phyloP scores from a whole-genome alignment of 2,329 filamentous ascomycete genomes.

The Elsinoe perseae region DNA sequence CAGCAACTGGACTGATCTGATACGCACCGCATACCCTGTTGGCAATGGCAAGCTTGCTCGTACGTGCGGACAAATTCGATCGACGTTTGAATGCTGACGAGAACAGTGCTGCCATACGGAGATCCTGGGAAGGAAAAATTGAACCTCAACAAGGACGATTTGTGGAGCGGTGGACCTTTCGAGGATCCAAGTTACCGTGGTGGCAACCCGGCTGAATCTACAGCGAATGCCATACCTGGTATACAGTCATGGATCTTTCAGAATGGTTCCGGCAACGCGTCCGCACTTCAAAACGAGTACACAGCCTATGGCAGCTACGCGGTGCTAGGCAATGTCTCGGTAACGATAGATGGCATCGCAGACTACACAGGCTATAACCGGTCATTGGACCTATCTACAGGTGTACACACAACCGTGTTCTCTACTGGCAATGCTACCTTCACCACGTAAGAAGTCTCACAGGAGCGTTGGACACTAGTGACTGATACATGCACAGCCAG shows the following conservation, averaged over 20 bases:
- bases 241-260: slow-evolving; percentile 44
- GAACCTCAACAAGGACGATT: slow-evolving; percentile 42
- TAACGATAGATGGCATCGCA: slow-evolving; percentile 31
- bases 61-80: slow-evolving; percentile 19
- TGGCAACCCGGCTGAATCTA: slow-evolving; percentile 35
- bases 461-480: neutral
- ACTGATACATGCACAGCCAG: slow-evolving; percentile 21
- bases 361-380: slow-evolving; percentile 34
- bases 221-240: slow-evolving; percentile 28
- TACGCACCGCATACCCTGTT: slow-evolving; percentile 33
- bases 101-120: slow-evolving; percentile 38
- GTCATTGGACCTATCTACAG: slow-evolving; percentile 39
- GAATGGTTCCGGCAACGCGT: slow-evolving; percentile 42
- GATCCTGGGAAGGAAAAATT: slow-evolving; percentile 37
- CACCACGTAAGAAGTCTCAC: slow-evolving; percentile 19
- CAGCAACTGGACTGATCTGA: slow-evolving; percentile 15
- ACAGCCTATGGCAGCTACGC: slow-evolving; percentile 41
- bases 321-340: slow-evolving; percentile 41
- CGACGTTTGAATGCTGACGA: neutral
- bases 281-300: slow-evolving; percentile 34
- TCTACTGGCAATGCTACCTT: slow-evolving; percentile 26
- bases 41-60: slow-evolving; percentile 44
- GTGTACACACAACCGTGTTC: slow-evolving; percentile 32
- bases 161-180: slow-evolving; percentile 48
- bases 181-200: slow-evolving; percentile 39